phyloP scores from a whole-genome alignment of 345 rosid genomes.

The Eutrema japonicum region DNA sequence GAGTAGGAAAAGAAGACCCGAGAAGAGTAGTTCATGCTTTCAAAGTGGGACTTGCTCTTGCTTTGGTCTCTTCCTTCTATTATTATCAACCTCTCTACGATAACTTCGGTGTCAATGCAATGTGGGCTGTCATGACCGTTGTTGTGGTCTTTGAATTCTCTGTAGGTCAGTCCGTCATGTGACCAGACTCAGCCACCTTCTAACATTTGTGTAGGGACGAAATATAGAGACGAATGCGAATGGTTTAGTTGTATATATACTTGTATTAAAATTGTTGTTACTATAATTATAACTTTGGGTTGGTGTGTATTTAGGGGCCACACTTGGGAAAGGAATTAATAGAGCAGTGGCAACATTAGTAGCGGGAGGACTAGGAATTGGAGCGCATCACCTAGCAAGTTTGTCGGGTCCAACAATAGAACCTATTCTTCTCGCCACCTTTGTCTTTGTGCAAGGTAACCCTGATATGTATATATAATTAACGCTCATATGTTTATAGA shows the following conservation, averaged over 20 bases:
- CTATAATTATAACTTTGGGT: neutral
- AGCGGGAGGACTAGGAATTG: conserved; percentile 70
- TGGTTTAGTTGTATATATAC: neutral
- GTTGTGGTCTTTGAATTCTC: conserved; percentile 79
- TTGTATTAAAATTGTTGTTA: neutral
- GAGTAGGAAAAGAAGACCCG: conserved; percentile 64
- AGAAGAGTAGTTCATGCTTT: conserved; percentile 72
- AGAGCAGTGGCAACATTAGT: conserved; percentile 73
- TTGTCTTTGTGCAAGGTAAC: conserved; percentile 70
- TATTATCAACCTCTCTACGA: conserved; percentile 67
- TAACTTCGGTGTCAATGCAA: conserved; percentile 67
- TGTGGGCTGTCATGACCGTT: conserved; percentile 86
- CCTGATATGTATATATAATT: neutral
- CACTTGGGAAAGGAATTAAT: conserved; percentile 74
- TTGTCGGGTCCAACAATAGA: conserved; percentile 56
- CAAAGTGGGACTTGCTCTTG: conserved; percentile 74
- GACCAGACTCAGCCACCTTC: conserved; percentile 3
- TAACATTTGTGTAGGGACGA: neutral
- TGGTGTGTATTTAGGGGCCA: conserved; percentile 48
- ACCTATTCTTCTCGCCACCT: conserved; percentile 65
- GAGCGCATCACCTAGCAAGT: conserved; percentile 66
- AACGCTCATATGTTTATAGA: neutral
- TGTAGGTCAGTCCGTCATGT: conserved; percentile 55
- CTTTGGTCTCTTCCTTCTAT: conserved; percentile 67
- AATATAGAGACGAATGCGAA: neutral